Evolutionary conservation across 2,329 filamentous ascomycete species (phyloP).

Genomic region (Neobulgaria alba): DNA sequence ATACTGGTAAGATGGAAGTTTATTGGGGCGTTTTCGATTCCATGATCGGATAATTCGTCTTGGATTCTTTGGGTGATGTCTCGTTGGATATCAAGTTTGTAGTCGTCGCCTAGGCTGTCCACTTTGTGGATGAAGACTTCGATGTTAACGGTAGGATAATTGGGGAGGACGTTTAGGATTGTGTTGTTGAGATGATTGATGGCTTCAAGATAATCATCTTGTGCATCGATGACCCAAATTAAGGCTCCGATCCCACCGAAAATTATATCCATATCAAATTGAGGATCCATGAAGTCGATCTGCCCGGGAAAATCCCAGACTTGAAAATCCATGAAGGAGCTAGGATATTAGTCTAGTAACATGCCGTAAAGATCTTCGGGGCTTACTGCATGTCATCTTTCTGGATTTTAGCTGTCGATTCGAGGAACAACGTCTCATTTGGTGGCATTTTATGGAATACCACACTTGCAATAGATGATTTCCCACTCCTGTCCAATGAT

Average conservation of each 20-base stretch:
- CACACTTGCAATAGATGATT: slow-evolving; percentile 96
- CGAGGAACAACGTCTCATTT: slow-evolving; percentile 89
- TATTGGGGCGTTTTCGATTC: slow-evolving; percentile 87
- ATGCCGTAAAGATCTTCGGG: background rate
- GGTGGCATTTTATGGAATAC: slow-evolving; percentile 98
- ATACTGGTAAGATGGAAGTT: slow-evolving; percentile 96
- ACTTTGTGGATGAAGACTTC: slow-evolving; percentile 99
- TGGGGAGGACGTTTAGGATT: slow-evolving; percentile 79
- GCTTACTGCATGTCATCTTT: slow-evolving; percentile 91
- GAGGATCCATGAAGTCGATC: slow-evolving; percentile 82
- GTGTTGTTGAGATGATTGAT: slow-evolving; percentile 80
- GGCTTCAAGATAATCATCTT: slow-evolving; percentile 94
- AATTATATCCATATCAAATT: slow-evolving; percentile 85
- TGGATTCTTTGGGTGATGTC: slow-evolving; percentile 96
- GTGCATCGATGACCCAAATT: slow-evolving; percentile 97
- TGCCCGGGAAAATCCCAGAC: slow-evolving; percentile 97
- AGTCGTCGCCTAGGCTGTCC: slow-evolving; percentile 94
- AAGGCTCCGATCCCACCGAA: slow-evolving; percentile 91
- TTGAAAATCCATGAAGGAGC: slow-evolving; percentile 98
- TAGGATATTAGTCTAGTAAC: slow-evolving; percentile 30
- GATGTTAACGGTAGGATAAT: slow-evolving; percentile 89
- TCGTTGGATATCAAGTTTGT: slow-evolving; percentile 89
- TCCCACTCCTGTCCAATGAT: slow-evolving; percentile 67
- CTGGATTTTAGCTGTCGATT: slow-evolving; percentile 88
- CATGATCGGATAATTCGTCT: slow-evolving; percentile 88